A percentile compares a stretch with the other conserved stretches of the same genome.
These are phyloP conservation scores for Jasminum sambac DNA, from an alignment of 257 asterid genomes.

Conservation along the genomic window DNA sequence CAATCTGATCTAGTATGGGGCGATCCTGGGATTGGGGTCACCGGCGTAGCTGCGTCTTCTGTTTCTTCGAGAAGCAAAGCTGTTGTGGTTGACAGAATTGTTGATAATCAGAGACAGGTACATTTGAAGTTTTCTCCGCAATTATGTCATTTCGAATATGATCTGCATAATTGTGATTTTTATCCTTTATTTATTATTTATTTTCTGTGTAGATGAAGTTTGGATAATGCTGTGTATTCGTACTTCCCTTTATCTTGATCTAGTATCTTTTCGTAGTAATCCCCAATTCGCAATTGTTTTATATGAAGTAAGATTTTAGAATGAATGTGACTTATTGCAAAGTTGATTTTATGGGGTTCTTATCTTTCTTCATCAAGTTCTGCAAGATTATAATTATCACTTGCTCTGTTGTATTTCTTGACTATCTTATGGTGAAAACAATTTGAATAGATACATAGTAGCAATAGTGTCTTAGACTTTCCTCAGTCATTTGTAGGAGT, in stretches of 20 bases:
- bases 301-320: background rate
- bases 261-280: slow-evolving; percentile 12
- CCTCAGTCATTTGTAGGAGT: background rate
- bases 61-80: slow-evolving; percentile 49
- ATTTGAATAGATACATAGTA: background rate
- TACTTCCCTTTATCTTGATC: slow-evolving; percentile 11
- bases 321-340: background rate
- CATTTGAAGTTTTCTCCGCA: background rate
- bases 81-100: slow-evolving; percentile 42
- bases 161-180: background rate
- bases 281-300: background rate
- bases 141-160: background rate
- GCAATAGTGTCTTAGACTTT: background rate
- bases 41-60: slow-evolving; percentile 69
- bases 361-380: background rate
- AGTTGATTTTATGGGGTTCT: background rate
- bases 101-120: slow-evolving; percentile 56
- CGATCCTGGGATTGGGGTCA: slow-evolving; percentile 64
- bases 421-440: background rate
- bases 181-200: background rate
- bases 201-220: background rate
- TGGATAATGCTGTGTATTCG: background rate
- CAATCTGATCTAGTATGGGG: slow-evolving; percentile 66
- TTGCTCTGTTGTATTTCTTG: no score
- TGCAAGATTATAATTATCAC: background rate